These are phyloP conservation scores for Nectriaceae sp. DNA, from an alignment of 2,329 filamentous ascomycete species.

Conservation along the genomic window DNA sequence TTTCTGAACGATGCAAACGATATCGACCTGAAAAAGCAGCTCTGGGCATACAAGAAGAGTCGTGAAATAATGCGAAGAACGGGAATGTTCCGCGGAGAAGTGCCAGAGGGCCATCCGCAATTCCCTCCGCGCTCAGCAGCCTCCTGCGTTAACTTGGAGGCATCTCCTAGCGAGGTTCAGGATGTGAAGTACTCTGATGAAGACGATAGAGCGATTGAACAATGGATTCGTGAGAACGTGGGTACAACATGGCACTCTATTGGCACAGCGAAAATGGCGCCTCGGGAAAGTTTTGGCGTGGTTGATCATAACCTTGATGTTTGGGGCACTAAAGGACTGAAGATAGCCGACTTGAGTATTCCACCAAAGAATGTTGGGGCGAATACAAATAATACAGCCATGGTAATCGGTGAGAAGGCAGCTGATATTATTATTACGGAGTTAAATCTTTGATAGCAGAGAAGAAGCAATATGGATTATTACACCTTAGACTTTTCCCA, in stretches of 20 bases:
- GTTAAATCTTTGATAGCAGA: no score
- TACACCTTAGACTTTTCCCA: no score
- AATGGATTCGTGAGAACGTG: constrained; percentile 43
- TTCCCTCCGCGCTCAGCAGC: constrained; percentile 46
- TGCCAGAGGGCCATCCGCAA: constrained; percentile 43
- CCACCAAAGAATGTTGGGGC: constrained; percentile 42
- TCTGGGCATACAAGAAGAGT: constrained; percentile 68
- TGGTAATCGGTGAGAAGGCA: constrained; percentile 50
- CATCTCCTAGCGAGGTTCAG: constrained; percentile 29
- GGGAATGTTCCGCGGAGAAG: constrained; percentile 52
- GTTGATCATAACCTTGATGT: constrained; percentile 39
- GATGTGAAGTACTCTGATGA: constrained; percentile 51
- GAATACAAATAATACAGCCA: constrained; percentile 52
- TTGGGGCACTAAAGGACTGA: constrained; percentile 43
- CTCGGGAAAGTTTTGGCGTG: constrained; percentile 42
- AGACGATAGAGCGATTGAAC: constrained; percentile 51
- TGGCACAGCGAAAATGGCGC: constrained; percentile 49
- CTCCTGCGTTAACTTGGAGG: constrained; percentile 47
- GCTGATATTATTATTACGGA: constrained; percentile 44
- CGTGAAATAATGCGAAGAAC: constrained; percentile 63
- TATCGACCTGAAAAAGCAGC: constrained; percentile 60
- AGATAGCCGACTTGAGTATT: constrained; percentile 43
- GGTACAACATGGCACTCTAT: constrained; percentile 49
- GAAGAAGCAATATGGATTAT: no score
- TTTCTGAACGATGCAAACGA: constrained; percentile 58